phyloP scores from a whole-genome alignment of 2,329 filamentous ascomycete genomes.

The Aspergillus aculeatinus region DNA sequence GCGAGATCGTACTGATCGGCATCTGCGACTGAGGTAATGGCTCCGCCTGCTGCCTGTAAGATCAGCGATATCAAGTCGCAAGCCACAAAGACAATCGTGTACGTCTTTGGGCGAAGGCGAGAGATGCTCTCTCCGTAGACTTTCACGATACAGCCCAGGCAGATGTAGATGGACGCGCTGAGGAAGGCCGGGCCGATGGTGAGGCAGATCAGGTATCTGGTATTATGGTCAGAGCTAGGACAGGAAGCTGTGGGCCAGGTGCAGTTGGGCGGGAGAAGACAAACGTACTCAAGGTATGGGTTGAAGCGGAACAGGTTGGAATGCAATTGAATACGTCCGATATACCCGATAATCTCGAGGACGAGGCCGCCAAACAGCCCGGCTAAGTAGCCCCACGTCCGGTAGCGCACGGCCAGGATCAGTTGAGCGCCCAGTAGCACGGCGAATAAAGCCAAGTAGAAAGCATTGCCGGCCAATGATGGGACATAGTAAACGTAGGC shows the following conservation, averaged over 20 bases:
- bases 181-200: background rate
- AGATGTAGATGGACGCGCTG: slow-evolving; percentile 8
- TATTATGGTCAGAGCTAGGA: background rate
- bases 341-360: slow-evolving; percentile 61
- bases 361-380: slow-evolving; percentile 55
- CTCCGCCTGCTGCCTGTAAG: slow-evolving; percentile 57
- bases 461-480: slow-evolving; percentile 53
- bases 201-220: no score
- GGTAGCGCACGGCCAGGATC: slow-evolving; percentile 46
- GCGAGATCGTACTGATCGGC: background rate
- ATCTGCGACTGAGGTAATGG: slow-evolving; percentile 42
- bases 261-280: no score
- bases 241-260: no score
- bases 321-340: slow-evolving; percentile 57
- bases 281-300: slow-evolving; percentile 45
- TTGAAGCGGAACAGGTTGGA: slow-evolving; percentile 46
- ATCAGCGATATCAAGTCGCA: slow-evolving; percentile 58
- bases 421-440: slow-evolving; percentile 44
- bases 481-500: slow-evolving; percentile 57
- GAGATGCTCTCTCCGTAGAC: slow-evolving; percentile 12
- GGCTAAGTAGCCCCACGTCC: slow-evolving; percentile 53
- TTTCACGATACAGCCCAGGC: slow-evolving; percentile 14
- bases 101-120: slow-evolving; percentile 9
- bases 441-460: slow-evolving; percentile 54
- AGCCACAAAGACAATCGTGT: slow-evolving; percentile 50